Evolutionary conservation across 805 yeast genomes (phyloP).

Genomic region (Maudiozyma saulgeensis): DNA sequence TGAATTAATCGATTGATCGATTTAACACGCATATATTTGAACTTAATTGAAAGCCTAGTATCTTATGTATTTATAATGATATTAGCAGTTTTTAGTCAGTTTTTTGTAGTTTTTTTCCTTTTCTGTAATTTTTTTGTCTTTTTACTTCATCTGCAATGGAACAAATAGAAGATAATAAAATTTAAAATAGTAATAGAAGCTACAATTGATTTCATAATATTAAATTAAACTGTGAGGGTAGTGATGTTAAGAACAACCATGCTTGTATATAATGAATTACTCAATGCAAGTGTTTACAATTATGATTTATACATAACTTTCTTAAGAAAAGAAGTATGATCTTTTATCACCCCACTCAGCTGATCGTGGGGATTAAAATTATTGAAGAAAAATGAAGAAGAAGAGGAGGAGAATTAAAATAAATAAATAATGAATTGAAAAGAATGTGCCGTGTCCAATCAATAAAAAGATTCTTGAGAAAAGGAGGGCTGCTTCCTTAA

Average conservation of each 20-base stretch:
- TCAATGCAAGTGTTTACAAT: neutral
- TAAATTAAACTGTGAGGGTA: too few relatives aligned
- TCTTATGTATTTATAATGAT: too few relatives aligned
- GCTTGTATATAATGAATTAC: neutral
- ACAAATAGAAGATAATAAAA: neutral
- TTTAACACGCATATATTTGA: too few relatives aligned
- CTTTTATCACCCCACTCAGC: neutral
- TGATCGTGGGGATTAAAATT: neutral
- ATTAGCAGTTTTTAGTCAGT: too few relatives aligned
- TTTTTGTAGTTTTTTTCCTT: too few relatives aligned
- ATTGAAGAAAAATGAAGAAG: neutral
- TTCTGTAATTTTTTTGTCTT: too few relatives aligned
- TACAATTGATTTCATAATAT: too few relatives aligned
- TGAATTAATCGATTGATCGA: too few relatives aligned
- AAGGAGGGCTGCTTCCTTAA: neutral
- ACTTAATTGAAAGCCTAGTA: too few relatives aligned
- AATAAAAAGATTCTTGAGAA: neutral
- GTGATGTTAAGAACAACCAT: neutral
- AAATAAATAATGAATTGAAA: too few relatives aligned
- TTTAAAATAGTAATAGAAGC: neutral
- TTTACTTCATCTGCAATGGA: neutral
- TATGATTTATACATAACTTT: neutral
- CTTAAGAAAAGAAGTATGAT: neutral
- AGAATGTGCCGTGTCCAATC: neutral
- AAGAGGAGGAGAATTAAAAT: too few relatives aligned